Evolutionary conservation across 768 basidiomycete species (phyloP), one percentile per base, ranked within the genome.

Genomic region (Leccinum olivaceopallidum): DNA sequence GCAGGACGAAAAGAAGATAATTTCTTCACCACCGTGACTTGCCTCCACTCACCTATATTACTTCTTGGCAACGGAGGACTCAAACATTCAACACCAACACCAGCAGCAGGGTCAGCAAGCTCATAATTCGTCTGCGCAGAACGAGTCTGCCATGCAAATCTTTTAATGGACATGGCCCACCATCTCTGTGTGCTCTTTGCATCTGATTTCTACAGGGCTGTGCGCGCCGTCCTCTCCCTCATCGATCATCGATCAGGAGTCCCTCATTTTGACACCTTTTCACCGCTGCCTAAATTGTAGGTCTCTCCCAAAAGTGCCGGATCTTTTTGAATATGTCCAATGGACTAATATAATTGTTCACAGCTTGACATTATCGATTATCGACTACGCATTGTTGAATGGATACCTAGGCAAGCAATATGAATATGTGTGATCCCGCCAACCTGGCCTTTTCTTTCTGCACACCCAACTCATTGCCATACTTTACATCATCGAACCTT

Each of bases 1-100:
- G n/a, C 80, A 80, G 24, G 88, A 89, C 51, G 28, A 28, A 28
- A 28, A 28, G 89, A 90, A 54, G 88, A 88, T 26, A 80, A 77
- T 59, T 72, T 90, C 48, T 83, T 83, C 58, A 77, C 28, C 28
- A 28, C 28, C 28, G 28, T 28, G 28, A 28, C 28, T 28, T 28
- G 28, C 28, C 28, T 28, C 79, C 5, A 73, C 79, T 18, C 83
- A 16, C 83, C 84, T 9, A 84, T 84, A 83, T 56, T 80, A 26
- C 77, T 76, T 14, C 81, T 78, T n/a, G 68, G 32, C 32, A 32
- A 32, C 76, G 13, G 77, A 79, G 57, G 79, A 78, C 18, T 6
- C 64, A 26, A 58, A 60, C 22, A 14, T 16, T 10, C 65, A 67
- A 0, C 72, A 69, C 18, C 66, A 70, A 3, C 32, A 32, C 32